Conservation (phyloP, 768 basidiomycete species). For the Mycena latifolia region DNA sequence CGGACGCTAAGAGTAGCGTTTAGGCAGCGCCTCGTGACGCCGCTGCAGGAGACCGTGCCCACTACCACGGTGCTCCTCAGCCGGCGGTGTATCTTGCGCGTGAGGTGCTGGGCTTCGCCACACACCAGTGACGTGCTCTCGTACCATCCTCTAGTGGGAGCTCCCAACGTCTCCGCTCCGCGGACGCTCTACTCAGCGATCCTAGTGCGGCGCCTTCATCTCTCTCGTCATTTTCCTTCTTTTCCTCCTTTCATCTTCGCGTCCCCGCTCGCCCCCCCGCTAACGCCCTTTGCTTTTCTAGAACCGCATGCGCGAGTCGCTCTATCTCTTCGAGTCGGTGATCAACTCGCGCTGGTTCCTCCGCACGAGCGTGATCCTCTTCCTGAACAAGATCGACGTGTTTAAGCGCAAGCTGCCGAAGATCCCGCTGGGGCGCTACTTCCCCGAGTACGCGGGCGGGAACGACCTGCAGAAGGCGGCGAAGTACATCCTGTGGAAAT, state of each 20-base stretch:
- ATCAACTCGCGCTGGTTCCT: slow-evolving; percentile 51
- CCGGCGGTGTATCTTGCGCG: too few species aligned
- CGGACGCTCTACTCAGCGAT: too few species aligned
- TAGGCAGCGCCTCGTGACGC: too few species aligned
- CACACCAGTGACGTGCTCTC: too few species aligned
- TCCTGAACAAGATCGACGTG: slow-evolving; percentile 80
- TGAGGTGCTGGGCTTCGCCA: too few species aligned
- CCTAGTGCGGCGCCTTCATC: too few species aligned
- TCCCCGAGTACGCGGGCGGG: slow-evolving; percentile 79
- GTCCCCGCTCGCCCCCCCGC: too few species aligned
- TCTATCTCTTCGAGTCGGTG: slow-evolving; percentile 81
- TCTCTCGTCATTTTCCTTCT: not conserved
- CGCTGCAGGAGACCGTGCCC: too few species aligned
- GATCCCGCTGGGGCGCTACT: slow-evolving; percentile 67
- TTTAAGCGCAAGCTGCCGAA: slow-evolving; percentile 67
- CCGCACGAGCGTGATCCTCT: slow-evolving; percentile 75
- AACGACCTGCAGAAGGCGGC: slow-evolving; percentile 83
- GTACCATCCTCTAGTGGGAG: too few species aligned
- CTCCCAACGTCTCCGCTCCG: too few species aligned
- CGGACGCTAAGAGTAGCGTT: too few species aligned
- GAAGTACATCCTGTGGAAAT: slow-evolving; percentile 84
- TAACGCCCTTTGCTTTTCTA: slow-evolving; percentile 42
- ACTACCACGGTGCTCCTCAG: too few species aligned
- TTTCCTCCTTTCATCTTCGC: not conserved
- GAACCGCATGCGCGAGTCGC: slow-evolving; percentile 85